Conservation (phyloP, 2,329 filamentous ascomycete genomes). For the Elsinoe batatas region DNA sequence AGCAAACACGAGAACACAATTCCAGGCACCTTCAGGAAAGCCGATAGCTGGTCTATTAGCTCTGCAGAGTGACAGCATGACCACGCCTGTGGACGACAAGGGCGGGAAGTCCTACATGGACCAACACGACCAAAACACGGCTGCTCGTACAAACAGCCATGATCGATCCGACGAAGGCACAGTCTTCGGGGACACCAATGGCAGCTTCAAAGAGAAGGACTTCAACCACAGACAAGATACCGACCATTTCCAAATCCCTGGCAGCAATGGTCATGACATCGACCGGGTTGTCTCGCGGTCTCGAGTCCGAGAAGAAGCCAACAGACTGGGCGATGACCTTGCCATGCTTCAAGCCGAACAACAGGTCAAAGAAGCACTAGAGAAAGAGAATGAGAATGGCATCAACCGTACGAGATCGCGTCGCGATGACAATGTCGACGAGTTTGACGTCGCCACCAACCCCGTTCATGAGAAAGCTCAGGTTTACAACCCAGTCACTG, state of each 20-base stretch:
- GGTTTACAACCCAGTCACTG: slow-evolving; percentile 53
- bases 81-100: slow-evolving; percentile 27
- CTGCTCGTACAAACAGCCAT: slow-evolving; percentile 17
- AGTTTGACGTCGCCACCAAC: slow-evolving; percentile 58
- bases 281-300: slow-evolving; percentile 45
- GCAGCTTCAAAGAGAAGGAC: neutral
- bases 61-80: slow-evolving; percentile 20
- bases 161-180: slow-evolving; percentile 28
- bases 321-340: slow-evolving; percentile 56
- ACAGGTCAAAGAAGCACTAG: slow-evolving; percentile 40
- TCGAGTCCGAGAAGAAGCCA: slow-evolving; percentile 48
- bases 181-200: slow-evolving; percentile 23
- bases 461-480: slow-evolving; percentile 58
- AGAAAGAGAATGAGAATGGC: slow-evolving; percentile 29
- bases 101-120: slow-evolving; percentile 25
- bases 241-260: slow-evolving; percentile 2
- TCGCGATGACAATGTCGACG: slow-evolving; percentile 48
- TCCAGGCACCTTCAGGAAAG: neutral
- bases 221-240: slow-evolving; percentile 5
- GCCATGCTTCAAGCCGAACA: slow-evolving; percentile 56
- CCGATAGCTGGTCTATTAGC: slow-evolving; percentile 3
- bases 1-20: neutral
- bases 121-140: slow-evolving; percentile 13
- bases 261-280: slow-evolving; percentile 32
- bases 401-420: slow-evolving; percentile 44